A percentile compares a stretch with the other conserved stretches of the same genome.
These are phyloP conservation scores for Candida frijolesensis DNA, from an alignment of 1,139 yeast species.

Conservation along the genomic window DNA sequence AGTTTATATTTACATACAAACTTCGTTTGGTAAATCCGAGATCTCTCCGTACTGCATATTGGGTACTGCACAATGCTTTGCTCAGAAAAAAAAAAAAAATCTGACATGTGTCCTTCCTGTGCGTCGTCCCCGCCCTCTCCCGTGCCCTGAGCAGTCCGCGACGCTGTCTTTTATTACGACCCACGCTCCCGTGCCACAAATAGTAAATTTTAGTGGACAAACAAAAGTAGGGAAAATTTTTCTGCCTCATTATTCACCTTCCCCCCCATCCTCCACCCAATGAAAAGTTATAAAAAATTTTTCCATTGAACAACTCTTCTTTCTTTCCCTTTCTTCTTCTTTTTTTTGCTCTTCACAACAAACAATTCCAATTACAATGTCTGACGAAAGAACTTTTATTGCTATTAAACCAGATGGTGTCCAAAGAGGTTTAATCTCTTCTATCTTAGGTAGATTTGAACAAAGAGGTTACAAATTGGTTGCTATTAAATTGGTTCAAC, in stretches of 20 bases:
- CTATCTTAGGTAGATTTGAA: constrained; percentile 93
- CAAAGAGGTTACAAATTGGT: constrained; percentile 97
- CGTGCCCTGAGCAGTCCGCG: too few relatives aligned
- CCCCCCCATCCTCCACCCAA: neutral
- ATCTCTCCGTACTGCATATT: too few relatives aligned
- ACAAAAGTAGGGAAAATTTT: neutral
- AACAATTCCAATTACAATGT: constrained; percentile 27
- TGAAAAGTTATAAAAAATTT: constrained; percentile 2
- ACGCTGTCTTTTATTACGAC: too few relatives aligned
- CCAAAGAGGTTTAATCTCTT: constrained; percentile 95
- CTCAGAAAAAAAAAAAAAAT: too few relatives aligned
- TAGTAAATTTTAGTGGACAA: too few relatives aligned
- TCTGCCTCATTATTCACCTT: neutral
- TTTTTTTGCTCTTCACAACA: constrained; percentile 1
- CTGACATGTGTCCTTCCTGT: too few relatives aligned
- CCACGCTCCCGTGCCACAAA: too few relatives aligned
- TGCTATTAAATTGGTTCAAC: constrained; percentile 88
- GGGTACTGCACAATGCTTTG: too few relatives aligned
- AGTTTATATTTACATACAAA: too few relatives aligned
- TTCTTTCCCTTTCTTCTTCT: constrained; percentile 6
- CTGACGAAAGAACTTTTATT: constrained; percentile 94
- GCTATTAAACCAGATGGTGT: constrained; percentile 99
- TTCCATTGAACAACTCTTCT: neutral
- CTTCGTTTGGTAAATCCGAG: too few relatives aligned
- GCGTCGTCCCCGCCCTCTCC: too few relatives aligned